Evolutionary conservation across 441 rosid genomes (phyloP).

Genomic region (Brassica balearica): DNA sequence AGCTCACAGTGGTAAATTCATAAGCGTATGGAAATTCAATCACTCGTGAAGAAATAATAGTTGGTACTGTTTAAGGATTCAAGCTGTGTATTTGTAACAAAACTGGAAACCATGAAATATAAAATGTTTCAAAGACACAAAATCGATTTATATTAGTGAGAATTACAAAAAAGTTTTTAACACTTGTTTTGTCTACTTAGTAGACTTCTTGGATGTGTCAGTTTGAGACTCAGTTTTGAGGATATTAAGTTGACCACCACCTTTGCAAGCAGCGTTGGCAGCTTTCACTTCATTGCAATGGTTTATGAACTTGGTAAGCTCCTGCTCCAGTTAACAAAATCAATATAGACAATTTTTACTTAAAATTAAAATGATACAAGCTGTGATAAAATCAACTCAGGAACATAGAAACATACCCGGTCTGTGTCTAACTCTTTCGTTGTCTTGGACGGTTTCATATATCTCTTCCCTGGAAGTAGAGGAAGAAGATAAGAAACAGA

Average conservation of each 20-base stretch:
- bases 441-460: conserved; percentile 71
- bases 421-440: conserved; percentile 73
- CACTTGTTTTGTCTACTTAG: conserved; percentile 32
- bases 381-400: not conserved
- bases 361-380: not conserved
- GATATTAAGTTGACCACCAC: conserved; percentile 79
- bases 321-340: conserved; percentile 49
- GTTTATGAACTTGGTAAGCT: conserved; percentile 83
- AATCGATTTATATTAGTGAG: not conserved
- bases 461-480: conserved; percentile 63
- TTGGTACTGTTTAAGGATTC: not conserved
- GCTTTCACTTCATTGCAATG: conserved; percentile 86
- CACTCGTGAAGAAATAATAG: not conserved
- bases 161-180: not conserved
- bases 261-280: conserved; percentile 79
- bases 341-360: not conserved
- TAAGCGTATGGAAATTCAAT: conserved; percentile 75
- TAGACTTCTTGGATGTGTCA: conserved; percentile 38
- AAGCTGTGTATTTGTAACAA: not conserved
- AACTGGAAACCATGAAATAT: not conserved
- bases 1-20: conserved; percentile 63
- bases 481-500: conserved; percentile 3
- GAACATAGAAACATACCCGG: conserved; percentile 54
- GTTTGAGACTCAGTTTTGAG: conserved; percentile 56
- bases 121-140: conserved; percentile 6